Base-by-base conservation (phyloP, 129 eudicot species). In the Scalesia atractyloides region DNA sequence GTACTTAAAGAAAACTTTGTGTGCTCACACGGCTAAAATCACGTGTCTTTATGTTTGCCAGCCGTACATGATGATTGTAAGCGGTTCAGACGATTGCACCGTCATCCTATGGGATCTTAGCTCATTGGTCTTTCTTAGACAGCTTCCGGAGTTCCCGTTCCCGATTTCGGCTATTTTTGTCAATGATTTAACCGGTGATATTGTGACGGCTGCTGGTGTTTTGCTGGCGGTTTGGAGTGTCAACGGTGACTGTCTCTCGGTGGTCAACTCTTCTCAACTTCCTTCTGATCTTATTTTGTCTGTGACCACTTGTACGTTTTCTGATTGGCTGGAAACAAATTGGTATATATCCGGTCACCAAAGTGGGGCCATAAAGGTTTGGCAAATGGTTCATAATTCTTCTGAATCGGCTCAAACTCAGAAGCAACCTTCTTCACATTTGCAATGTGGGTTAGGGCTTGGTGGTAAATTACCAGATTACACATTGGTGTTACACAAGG, bases 271-370 rank as follows among this genome's bases (percentile, higher is more conserved):
- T 9, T 90, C 99, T 36, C 99, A 95, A 60, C 91, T 95, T 30
- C 99, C 99, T 33, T 90, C 97, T 4, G 96, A 95, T 81, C 73
- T 77, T 58, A 85, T 91, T 9, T 62, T 86, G 14, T 91, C 97
- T 0, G 89, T 95, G 46, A 64, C 95, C 2, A 90, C 88, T 49
- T 86, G 85, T 52, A 86, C 85, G 5, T 91, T 77, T 54, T 95
- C 97, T 5, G 99, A 95, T 82, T 90, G 99, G 97, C 52, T 82
- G 77, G 94, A 94, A 14, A 80, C 86, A 3, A 86, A 88, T 73
- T 95, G 99, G 99, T 88, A 82, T 68, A 83, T 86, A 5, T 86
- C 99, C 8, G 99, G 99, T 51, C 99, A 94, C 75, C 97, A 88
- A 63, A 94, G 99, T 56, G 99, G 99, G 22, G 96, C 91, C 1